A percentile compares a stretch with the other conserved stretches of the same genome.
phyloP scores from a whole-genome alignment of 257 asterid genomes.

The Penstemon eatonii region DNA sequence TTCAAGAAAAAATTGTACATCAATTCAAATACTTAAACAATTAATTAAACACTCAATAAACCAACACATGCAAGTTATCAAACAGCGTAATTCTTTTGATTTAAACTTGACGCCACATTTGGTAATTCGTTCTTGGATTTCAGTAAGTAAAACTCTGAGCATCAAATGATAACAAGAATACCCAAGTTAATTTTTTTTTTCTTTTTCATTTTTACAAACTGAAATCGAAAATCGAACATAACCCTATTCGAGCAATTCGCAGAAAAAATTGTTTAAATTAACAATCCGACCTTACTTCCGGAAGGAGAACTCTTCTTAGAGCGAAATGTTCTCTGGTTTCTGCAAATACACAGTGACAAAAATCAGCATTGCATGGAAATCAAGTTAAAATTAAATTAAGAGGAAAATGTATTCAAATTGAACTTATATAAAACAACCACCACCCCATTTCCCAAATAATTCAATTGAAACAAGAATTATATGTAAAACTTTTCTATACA shows the following conservation, averaged over 20 bases:
- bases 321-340: constrained; percentile 49
- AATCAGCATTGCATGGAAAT: neutral
- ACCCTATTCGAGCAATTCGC: too few relatives aligned
- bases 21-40: too few relatives aligned
- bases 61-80: constrained; percentile 12
- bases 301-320: constrained; percentile 43
- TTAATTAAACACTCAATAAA: neutral
- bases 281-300: constrained; percentile 37
- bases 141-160: too few relatives aligned
- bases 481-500: neutral
- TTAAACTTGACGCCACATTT: neutral
- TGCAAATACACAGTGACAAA: constrained; percentile 18
- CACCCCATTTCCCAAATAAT: neutral
- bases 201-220: too few relatives aligned
- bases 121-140: too few relatives aligned
- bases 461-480: neutral
- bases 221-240: too few relatives aligned
- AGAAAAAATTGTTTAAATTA: too few relatives aligned
- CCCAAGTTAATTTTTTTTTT: too few relatives aligned
- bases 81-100: neutral
- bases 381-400: neutral
- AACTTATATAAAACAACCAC: neutral
- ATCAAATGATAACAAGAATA: too few relatives aligned
- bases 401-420: neutral
- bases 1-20: too few relatives aligned